Percentiles rank a stretch among this genome's conserved stretches.
phyloP scores from a whole-genome alignment of 192 early-diverging fungal species.

The Pilaira anomala region DNA sequence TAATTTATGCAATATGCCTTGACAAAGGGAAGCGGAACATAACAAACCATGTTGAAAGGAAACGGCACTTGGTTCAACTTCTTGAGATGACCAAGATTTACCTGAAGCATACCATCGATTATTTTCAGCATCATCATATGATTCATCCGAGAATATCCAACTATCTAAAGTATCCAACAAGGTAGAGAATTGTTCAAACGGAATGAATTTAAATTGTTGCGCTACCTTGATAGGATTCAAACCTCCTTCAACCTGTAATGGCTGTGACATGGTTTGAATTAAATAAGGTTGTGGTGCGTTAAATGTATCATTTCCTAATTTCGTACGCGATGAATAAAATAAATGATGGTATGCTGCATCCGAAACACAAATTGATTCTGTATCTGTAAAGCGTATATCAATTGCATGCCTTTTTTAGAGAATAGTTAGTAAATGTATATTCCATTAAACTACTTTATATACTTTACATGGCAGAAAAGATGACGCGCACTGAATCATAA shows the following conservation, averaged over 20 bases:
- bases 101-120: slow-evolving; percentile 17
- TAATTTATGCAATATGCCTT: slow-evolving; percentile 11
- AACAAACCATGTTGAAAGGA: slow-evolving; percentile 27
- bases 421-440: too few relatives aligned
- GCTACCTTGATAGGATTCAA: slow-evolving; percentile 21
- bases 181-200: slow-evolving; percentile 22
- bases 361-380: slow-evolving; percentile 27
- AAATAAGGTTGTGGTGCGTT: slow-evolving; percentile 15
- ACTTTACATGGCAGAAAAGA: slow-evolving; percentile 36
- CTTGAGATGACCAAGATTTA: slow-evolving; percentile 5
- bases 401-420: slow-evolving; percentile 35
- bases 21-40: slow-evolving; percentile 23
- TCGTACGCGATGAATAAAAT: slow-evolving; percentile 11
- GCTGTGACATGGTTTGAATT: not conserved
- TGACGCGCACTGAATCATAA: slow-evolving; percentile 29
- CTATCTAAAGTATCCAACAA: slow-evolving; percentile 22
- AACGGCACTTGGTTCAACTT: slow-evolving; percentile 12
- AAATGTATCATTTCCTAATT: not conserved
- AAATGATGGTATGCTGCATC: slow-evolving; percentile 29
- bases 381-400: slow-evolving; percentile 31
- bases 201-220: slow-evolving; percentile 25
- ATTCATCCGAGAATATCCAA: slow-evolving; percentile 24
- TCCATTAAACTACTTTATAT: slow-evolving; percentile 1
- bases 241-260: not conserved
- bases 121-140: not conserved